phyloP scores from a whole-genome alignment of 108 stramenopile species.

The Cyclotella sp. region DNA sequence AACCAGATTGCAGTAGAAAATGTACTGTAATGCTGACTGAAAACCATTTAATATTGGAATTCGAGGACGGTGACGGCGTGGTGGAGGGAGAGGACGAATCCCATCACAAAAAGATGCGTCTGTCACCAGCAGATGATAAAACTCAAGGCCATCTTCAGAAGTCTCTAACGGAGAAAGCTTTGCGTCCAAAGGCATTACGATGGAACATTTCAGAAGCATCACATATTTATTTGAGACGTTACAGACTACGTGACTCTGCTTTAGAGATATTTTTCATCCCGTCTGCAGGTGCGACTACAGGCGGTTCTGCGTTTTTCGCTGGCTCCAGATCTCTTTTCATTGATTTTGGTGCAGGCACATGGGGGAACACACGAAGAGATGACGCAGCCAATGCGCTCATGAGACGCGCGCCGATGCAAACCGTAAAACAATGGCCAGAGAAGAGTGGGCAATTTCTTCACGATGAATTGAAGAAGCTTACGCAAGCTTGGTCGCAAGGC shows the following conservation, averaged over 20 bases:
- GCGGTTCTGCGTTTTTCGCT: constrained; percentile 75
- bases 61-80: constrained; percentile 78
- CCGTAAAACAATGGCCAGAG: constrained; percentile 93
- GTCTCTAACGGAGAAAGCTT: constrained; percentile 55
- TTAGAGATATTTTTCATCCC: constrained; percentile 96
- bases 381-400: constrained; percentile 89
- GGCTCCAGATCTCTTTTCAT: constrained; percentile 88
- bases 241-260: constrained; percentile 92
- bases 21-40: constrained; percentile 78
- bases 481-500: constrained; percentile 90
- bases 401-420: constrained; percentile 83
- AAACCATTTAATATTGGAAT: constrained; percentile 89
- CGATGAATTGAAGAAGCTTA: constrained; percentile 82
- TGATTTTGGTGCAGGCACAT: constrained; percentile 90
- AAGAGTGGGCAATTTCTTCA: constrained; percentile 82
- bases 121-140: constrained; percentile 42
- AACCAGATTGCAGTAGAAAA: constrained; percentile 81
- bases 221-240: constrained; percentile 92
- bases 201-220: constrained; percentile 90
- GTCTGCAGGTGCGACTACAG: constrained; percentile 81
- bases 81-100: constrained; percentile 82
- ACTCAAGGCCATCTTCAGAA: constrained; percentile 59
- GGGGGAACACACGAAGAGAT: constrained; percentile 80
- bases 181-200: constrained; percentile 89
- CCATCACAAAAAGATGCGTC: constrained; percentile 62